Evolutionary conservation across 139 green algal genomes (phyloP).

Genomic region (Chlamydomonas urium): DNA sequence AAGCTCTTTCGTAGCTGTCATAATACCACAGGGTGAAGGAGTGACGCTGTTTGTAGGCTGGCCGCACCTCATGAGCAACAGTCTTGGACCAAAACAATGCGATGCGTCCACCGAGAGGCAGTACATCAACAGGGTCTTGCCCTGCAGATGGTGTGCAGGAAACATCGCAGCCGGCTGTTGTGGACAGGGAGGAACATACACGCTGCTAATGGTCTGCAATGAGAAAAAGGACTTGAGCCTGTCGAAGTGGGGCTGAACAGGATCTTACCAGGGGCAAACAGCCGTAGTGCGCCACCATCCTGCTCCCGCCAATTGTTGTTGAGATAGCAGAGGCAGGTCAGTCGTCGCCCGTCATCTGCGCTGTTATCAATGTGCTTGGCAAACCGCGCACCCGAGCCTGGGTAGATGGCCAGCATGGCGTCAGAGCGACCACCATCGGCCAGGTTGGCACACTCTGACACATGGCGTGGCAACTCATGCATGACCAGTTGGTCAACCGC

Average conservation of each 20-base stretch:
- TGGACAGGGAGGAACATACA: neutral
- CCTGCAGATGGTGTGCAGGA: conserved; percentile 7
- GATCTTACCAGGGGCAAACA: conserved; percentile 21
- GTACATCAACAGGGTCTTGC: conserved; percentile 29
- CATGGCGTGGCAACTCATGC: conserved; percentile 19
- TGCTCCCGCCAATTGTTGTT: conserved; percentile 28
- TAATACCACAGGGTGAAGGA: conserved; percentile 56
- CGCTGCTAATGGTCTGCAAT: neutral
- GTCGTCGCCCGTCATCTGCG: conserved; percentile 38
- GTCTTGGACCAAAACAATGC: conserved; percentile 45
- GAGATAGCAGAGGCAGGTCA: conserved; percentile 53
- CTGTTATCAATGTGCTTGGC: conserved; percentile 56
- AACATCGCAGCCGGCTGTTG: neutral
- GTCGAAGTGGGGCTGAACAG: neutral
- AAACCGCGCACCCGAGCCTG: conserved; percentile 35
- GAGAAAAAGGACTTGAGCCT: too few relatives aligned
- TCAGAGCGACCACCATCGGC: conserved; percentile 27
- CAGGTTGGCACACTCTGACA: conserved; percentile 20
- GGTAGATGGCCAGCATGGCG: conserved; percentile 47
- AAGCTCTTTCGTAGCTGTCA: conserved; percentile 33
- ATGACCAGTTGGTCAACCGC: conserved; percentile 46
- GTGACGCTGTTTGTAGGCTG: conserved; percentile 23
- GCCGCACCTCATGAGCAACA: conserved; percentile 45
- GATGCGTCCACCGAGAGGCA: conserved; percentile 33
- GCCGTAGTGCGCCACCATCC: conserved; percentile 36